phyloP scores from a whole-genome alignment of 2,329 filamentous ascomycete genomes.

The Epicoccum nigrum region DNA sequence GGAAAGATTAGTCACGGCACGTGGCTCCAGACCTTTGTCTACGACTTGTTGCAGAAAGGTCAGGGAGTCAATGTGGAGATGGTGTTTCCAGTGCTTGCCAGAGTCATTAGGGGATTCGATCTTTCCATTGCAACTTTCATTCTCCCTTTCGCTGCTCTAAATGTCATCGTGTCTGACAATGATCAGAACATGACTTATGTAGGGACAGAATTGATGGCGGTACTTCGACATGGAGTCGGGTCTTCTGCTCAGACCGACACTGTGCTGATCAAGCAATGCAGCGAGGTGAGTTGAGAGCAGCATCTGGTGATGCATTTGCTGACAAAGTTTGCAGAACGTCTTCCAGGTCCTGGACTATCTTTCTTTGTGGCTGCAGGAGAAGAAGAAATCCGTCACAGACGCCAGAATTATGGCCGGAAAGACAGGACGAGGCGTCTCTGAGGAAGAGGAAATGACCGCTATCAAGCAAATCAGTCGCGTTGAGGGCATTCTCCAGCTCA shows the following conservation, averaged over 20 bases:
- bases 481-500: constrained; percentile 71
- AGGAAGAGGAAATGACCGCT: constrained; percentile 59
- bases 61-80: constrained; percentile 75
- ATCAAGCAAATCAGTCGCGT: constrained; percentile 67
- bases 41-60: constrained; percentile 80
- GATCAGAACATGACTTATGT: constrained; percentile 69
- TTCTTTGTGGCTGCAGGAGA: constrained; percentile 85
- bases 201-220: constrained; percentile 72
- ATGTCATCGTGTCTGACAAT: constrained; percentile 77
- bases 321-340: constrained; percentile 67
- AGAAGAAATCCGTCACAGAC: constrained; percentile 59
- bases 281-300: constrained; percentile 67
- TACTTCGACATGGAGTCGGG: constrained; percentile 70
- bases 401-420: constrained; percentile 51
- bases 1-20: constrained; percentile 71
- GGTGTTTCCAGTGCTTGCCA: constrained; percentile 80
- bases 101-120: constrained; percentile 85
- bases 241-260: constrained; percentile 63
- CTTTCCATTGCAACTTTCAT: constrained; percentile 85
- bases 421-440: constrained; percentile 50
- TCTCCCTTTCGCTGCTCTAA: constrained; percentile 83
- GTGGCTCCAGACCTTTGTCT: constrained; percentile 82
- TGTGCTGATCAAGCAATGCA: constrained; percentile 82
- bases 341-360: constrained; percentile 92
- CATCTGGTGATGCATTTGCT: not conserved